These are phyloP conservation scores for Tubosaeta brunneosetosa DNA, from an alignment of 768 basidiomycete genomes.

Conservation along the genomic window DNA sequence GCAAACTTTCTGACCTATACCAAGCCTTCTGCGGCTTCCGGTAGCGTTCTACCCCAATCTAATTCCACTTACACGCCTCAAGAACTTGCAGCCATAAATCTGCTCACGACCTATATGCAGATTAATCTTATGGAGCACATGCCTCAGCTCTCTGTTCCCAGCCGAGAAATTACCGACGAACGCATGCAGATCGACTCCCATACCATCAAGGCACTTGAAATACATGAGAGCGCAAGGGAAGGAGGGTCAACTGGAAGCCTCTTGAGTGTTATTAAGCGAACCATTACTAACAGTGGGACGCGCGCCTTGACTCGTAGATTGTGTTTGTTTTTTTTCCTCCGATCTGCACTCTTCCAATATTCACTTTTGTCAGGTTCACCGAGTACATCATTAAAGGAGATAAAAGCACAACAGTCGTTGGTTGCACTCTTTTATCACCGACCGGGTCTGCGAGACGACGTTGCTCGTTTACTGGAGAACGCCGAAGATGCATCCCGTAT, in stretches of 20 bases:
- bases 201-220: slow-evolving; percentile 85
- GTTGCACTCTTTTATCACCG: slow-evolving; percentile 65
- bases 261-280: slow-evolving; percentile 69
- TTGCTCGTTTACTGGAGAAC: slow-evolving; percentile 49
- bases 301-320: slow-evolving; percentile 73
- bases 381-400: slow-evolving; percentile 69
- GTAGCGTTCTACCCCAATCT: not conserved
- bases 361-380: slow-evolving; percentile 60
- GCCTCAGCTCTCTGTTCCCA: slow-evolving; percentile 58
- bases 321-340: slow-evolving; percentile 44
- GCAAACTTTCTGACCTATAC: slow-evolving; percentile 51
- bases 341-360: slow-evolving; percentile 12
- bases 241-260: slow-evolving; percentile 72
- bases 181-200: slow-evolving; percentile 90
- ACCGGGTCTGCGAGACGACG: slow-evolving; percentile 61
- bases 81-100: slow-evolving; percentile 54
- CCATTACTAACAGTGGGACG: slow-evolving; percentile 71
- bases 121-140: slow-evolving; percentile 72
- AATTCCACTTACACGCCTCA: slow-evolving; percentile 20
- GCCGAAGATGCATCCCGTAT: slow-evolving; percentile 71
- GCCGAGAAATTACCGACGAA: slow-evolving; percentile 46
- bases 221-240: slow-evolving; percentile 69
- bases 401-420: slow-evolving; percentile 69
- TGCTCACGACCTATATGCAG: slow-evolving; percentile 63
- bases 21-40: slow-evolving; percentile 2